Evolutionary conservation across 2,329 filamentous ascomycete genomes (phyloP), one percentile per base, ranked within the genome.

Genomic region (Lasiodiplodia theobromae): DNA sequence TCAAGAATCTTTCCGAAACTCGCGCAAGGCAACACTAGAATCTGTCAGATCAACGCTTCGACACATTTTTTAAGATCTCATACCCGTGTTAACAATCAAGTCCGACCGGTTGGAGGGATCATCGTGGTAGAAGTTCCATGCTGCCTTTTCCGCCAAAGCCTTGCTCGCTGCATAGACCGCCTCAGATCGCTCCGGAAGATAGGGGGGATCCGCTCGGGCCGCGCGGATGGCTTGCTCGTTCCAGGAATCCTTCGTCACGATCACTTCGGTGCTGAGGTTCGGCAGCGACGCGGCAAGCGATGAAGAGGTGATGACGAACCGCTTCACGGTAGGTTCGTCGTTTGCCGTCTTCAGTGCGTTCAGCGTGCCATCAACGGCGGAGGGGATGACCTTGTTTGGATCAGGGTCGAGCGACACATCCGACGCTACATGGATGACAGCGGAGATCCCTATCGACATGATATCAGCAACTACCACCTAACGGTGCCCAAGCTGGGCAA

Each of bases 361-460:
- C 4, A 75, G 71, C 0, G 76, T 75, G 4, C 79, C 80, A 0
- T 72, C 69, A 3, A 83, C 73, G 0, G 78, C 80, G 0, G 76
- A 75, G 0, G 80, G 76, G 18, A 87, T 82, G 6, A 84, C 81
- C 0, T 77, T 71, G 56, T 85, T 76, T 0, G 71, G 62, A n/a
- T 85, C 75, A 0, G 74, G 69, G 44, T 74, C 74, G 57, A 82
- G 80, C 1, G 74, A 77, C 2, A 82, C 69, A 25, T 81, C 77
- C 14, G 80, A 79, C 0, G 85, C 85, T 10, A 83, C 75, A 69
- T 86, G 84, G 21, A 81, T 76, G 64, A 86, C 77, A 4, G 81
- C 82, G 1, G 77, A 74, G 18, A 78, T 77, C 23, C 80, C 79
- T 79, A 28, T 21, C 54, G 4, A 12, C 8, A 38, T 16, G 52